phyloP scores from a whole-genome alignment of 371 early-diverging fungal species.

The Mycotypha africana region DNA sequence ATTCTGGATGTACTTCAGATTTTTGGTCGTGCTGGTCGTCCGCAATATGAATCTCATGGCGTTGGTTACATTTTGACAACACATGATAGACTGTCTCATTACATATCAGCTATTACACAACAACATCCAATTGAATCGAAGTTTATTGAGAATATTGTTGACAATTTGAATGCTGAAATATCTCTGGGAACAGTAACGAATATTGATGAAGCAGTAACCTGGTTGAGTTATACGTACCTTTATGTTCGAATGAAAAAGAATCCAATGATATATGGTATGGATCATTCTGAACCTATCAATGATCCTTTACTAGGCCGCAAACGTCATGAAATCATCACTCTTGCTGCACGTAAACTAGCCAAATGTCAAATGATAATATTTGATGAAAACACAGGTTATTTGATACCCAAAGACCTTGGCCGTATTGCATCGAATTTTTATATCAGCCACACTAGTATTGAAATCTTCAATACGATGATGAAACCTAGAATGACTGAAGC shows the following conservation, averaged over 20 bases:
- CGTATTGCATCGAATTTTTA: conserved; percentile 92
- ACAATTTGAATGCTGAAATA: conserved; percentile 98
- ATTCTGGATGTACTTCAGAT: conserved; percentile 98
- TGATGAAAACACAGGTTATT: conserved; percentile 75
- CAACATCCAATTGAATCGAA: conserved; percentile 97
- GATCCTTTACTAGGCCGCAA: conserved; percentile 77
- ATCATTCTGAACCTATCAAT: conserved; percentile 62
- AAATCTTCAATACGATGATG: conserved; percentile 71
- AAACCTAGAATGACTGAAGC: conserved; percentile 80
- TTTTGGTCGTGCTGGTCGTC: conserved; percentile 99
- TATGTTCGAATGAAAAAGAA: conserved; percentile 96
- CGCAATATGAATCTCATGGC: conserved; percentile 91
- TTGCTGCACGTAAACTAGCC: conserved; percentile 71
- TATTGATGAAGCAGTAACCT: conserved; percentile 90
- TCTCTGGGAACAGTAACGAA: conserved; percentile 91
- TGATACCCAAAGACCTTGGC: conserved; percentile 89
- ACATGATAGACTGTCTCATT: conserved; percentile 88
- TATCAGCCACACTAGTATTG: conserved; percentile 81
- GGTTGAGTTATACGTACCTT: conserved; percentile 98
- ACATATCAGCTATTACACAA: conserved; percentile 92
- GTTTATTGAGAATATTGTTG: conserved; percentile 84
- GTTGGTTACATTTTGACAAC: conserved; percentile 91
- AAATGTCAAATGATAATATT: conserved; percentile 92
- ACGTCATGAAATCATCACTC: conserved; percentile 68
- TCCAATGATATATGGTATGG: conserved; percentile 89